Conservation (phyloP, 1,284 basidiomycete genomes). For the Microbotryum scabiosae region DNA sequence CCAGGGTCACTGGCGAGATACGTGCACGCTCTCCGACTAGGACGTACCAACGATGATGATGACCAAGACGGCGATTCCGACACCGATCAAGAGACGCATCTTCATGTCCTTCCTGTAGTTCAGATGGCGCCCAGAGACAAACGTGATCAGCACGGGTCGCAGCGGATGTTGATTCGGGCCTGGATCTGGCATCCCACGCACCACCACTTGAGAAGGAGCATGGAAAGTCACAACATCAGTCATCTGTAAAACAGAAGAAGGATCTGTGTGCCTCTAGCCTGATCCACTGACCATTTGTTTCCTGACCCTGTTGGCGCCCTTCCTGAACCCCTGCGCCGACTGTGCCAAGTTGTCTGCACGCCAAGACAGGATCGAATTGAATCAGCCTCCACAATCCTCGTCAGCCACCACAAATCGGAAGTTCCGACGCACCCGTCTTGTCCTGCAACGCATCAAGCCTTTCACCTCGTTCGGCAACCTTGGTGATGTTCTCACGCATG, state of each 20-base stretch:
- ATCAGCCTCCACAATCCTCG: no score
- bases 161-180: no score
- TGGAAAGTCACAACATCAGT: background rate
- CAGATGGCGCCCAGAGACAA: slow-evolving; percentile 12
- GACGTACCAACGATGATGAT: slow-evolving; percentile 69
- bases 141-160: background rate
- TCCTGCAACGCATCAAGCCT: slow-evolving; percentile 88
- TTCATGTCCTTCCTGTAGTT: slow-evolving; percentile 85
- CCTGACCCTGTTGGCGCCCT: slow-evolving; percentile 92
- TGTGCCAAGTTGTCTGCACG: slow-evolving; percentile 83
- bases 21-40: background rate
- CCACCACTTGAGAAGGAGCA: slow-evolving; percentile 18
- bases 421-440: no score
- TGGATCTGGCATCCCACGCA: background rate
- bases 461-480: slow-evolving; percentile 92
- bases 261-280: slow-evolving; percentile 11
- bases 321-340: slow-evolving; percentile 96
- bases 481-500: slow-evolving; percentile 96
- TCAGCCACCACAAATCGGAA: no score
- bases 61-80: slow-evolving; percentile 77
- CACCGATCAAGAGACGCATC: slow-evolving; percentile 84
- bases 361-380: no score
- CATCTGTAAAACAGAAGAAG: background rate
- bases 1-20: no score
- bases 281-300: slow-evolving; percentile 65